Evolutionary conservation across 768 basidiomycete genomes (phyloP).

Genomic region (Phaffia tasmanica): DNA sequence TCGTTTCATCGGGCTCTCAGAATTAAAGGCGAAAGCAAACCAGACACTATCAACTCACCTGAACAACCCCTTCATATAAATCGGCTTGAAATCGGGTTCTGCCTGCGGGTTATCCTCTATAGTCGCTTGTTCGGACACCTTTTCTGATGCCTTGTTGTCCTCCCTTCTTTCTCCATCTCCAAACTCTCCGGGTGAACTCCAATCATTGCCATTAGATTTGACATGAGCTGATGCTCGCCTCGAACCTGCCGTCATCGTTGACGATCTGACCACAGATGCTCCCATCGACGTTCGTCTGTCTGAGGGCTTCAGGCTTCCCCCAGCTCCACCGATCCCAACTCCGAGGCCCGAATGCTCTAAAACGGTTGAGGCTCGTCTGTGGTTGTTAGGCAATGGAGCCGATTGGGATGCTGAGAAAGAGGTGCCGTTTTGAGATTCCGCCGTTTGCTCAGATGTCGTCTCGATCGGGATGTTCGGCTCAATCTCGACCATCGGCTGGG

Average conservation of each 20-base stretch:
- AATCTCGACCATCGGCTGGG: neutral
- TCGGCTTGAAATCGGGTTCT: constrained; percentile 77
- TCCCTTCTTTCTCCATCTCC: constrained; percentile 13
- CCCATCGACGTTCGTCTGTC: constrained; percentile 32
- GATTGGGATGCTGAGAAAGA: constrained; percentile 17
- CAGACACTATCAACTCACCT: constrained; percentile 46
- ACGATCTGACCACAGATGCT: constrained; percentile 15
- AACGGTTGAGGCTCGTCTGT: constrained; percentile 29
- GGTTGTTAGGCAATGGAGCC: constrained; percentile 12
- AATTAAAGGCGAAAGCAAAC: neutral
- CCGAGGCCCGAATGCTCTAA: constrained; percentile 18
- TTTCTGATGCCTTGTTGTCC: neutral
- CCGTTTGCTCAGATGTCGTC: neutral
- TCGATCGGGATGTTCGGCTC: neutral
- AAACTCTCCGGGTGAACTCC: neutral
- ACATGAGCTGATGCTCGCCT: constrained; percentile 20
- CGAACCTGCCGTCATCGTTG: constrained; percentile 9
- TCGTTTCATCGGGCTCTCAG: too few relatives aligned
- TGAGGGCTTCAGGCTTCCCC: constrained; percentile 27
- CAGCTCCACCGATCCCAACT: neutral
- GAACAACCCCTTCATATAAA: constrained; percentile 91
- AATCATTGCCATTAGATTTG: constrained; percentile 8
- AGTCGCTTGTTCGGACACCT: constrained; percentile 3
- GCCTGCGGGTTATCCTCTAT: constrained; percentile 32
- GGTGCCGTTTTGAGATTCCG: too few relatives aligned